These are phyloP conservation scores for Yamadazyma conglobata DNA, from an alignment of 1,139 yeast genomes.

Conservation along the genomic window DNA sequence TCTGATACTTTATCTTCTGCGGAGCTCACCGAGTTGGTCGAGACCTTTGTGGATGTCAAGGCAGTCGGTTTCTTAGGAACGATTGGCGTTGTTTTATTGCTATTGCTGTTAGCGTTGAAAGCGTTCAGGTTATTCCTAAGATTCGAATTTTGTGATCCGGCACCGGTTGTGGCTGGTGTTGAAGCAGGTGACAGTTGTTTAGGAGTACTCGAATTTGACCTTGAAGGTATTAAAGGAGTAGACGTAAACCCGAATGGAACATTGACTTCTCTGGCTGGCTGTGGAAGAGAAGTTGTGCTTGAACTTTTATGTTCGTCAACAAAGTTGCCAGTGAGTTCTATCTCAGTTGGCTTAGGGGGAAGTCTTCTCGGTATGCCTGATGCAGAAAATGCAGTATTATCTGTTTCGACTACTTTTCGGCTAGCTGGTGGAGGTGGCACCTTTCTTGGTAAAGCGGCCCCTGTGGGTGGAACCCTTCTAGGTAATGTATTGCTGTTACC, in stretches of 20 bases:
- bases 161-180: slow-evolving; percentile 5
- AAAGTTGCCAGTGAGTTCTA: slow-evolving; percentile 7
- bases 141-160: slow-evolving; percentile 10
- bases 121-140: slow-evolving; percentile 9
- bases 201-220: slow-evolving; percentile 31
- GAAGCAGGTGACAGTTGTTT: slow-evolving; percentile 9
- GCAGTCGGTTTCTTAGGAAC: slow-evolving; percentile 36
- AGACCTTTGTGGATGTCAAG: slow-evolving; percentile 17
- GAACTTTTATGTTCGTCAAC: background rate
- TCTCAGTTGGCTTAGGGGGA: slow-evolving; percentile 22
- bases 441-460: slow-evolving; percentile 22
- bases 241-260: slow-evolving; percentile 37
- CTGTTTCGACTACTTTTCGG: slow-evolving; percentile 19
- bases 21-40: slow-evolving; percentile 5
- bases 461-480: slow-evolving; percentile 30
- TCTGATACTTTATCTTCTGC: too few relatives aligned
- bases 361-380: slow-evolving; percentile 15
- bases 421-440: slow-evolving; percentile 39
- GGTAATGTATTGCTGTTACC: slow-evolving; percentile 16
- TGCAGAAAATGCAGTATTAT: slow-evolving; percentile 1
- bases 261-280: slow-evolving; percentile 23
- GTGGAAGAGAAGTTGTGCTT: slow-evolving; percentile 20
- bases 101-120: too few relatives aligned
- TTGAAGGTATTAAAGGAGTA: slow-evolving; percentile 39
- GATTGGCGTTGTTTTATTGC: slow-evolving; percentile 26